phyloP scores from a whole-genome alignment of 306 rosid genomes.

The Coriaria nepalensis region DNA sequence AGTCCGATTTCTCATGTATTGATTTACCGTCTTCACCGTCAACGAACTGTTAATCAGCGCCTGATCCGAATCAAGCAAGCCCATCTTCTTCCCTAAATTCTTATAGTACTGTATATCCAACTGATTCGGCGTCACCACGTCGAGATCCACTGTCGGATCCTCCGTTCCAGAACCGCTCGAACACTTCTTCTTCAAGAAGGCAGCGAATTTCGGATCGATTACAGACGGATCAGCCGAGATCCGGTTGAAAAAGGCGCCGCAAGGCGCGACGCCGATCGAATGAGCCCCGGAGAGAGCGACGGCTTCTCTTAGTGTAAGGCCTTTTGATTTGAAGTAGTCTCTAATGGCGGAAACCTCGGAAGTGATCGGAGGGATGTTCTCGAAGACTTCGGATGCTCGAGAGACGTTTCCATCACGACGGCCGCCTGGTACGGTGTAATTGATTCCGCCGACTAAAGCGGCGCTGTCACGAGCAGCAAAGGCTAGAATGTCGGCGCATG shows the following conservation, averaged over 20 bases:
- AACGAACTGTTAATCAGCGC: background rate
- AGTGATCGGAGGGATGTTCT: conserved; percentile 1
- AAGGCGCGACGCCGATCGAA: conserved; percentile 7
- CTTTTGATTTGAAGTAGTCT: conserved; percentile 5
- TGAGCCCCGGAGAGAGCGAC: conserved; percentile 18
- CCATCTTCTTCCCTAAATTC: conserved; percentile 8
- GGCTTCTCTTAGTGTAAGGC: conserved; percentile 6
- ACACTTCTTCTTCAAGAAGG: conserved; percentile 5
- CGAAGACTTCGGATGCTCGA: background rate
- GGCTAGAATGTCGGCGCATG: conserved; percentile 12
- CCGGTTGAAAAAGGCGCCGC: conserved; percentile 4
- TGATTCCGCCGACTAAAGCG: background rate
- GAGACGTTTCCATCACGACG: conserved; percentile 8
- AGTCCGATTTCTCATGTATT: background rate
- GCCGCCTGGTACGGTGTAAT: conserved; percentile 2
- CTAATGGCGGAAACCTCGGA: background rate
- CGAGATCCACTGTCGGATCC: conserved; percentile 5
- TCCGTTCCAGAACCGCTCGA: background rate
- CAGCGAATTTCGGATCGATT: conserved; percentile 4
- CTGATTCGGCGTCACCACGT: conserved; percentile 4
- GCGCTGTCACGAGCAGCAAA: conserved; percentile 13
- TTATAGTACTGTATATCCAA: conserved; percentile 4
- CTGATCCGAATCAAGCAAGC: conserved; percentile 11
- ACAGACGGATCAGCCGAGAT: conserved; percentile 1
- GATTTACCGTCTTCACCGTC: conserved; percentile 9